Conservation (phyloP, 2,329 filamentous ascomycete species). For the Venturiaceae sp. region DNA sequence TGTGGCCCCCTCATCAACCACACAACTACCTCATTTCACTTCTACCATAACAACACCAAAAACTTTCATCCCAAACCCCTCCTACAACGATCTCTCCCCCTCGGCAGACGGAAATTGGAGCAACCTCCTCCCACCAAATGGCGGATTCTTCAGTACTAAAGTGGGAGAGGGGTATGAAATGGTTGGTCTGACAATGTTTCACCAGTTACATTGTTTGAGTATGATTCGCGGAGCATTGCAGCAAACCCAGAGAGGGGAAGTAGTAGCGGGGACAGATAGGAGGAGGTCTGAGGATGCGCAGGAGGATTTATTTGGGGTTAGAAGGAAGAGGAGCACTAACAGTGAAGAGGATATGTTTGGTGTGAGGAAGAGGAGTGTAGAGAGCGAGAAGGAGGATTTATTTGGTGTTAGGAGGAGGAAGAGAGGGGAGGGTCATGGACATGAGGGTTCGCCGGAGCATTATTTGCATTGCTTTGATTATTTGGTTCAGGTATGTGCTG, state of each 20-base stretch:
- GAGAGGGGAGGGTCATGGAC: background rate
- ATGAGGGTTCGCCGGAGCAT: background rate
- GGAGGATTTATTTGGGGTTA: too few relatives aligned
- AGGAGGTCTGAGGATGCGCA: background rate
- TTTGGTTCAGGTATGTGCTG: background rate
- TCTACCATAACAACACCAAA: background rate
- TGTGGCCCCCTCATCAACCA: background rate
- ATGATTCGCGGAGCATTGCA: conserved; percentile 2
- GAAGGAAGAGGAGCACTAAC: too few relatives aligned
- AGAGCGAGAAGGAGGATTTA: background rate
- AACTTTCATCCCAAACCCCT: background rate
- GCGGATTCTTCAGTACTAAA: background rate
- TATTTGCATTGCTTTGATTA: conserved; percentile 4
- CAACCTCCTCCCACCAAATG: background rate
- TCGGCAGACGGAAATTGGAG: background rate
- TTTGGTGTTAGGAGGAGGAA: background rate
- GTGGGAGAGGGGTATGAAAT: background rate
- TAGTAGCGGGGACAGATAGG: background rate
- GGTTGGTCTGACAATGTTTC: conserved; percentile 3
- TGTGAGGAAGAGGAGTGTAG: background rate
- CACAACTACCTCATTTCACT: background rate
- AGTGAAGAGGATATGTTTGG: too few relatives aligned
- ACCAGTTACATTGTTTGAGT: conserved; percentile 2
- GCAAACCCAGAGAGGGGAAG: background rate
- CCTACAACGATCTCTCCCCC: background rate